These are phyloP conservation scores for Hansenula lynferdii DNA, from an alignment of 1,139 yeast genomes.

Conservation along the genomic window DNA sequence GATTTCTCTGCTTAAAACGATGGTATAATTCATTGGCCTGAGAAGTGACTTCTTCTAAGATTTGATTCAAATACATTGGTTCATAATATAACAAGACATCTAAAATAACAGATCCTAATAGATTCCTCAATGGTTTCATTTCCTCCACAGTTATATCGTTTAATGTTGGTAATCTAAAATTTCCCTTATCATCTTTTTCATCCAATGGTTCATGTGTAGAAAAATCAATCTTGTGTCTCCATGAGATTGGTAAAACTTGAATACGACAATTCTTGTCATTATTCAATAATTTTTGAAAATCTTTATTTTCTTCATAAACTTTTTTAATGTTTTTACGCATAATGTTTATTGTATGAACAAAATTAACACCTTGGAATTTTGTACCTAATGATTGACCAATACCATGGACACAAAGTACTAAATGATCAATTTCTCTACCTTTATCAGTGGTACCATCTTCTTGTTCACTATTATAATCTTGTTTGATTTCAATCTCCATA, in stretches of 20 bases:
- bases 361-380: slow-evolving; percentile 75
- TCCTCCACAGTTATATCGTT: slow-evolving; percentile 78
- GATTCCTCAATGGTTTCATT: slow-evolving; percentile 66
- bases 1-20: slow-evolving; percentile 58
- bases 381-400: slow-evolving; percentile 88
- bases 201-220: slow-evolving; percentile 36
- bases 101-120: slow-evolving; percentile 81
- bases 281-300: slow-evolving; percentile 34
- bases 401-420: slow-evolving; percentile 86
- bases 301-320: slow-evolving; percentile 44
- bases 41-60: slow-evolving; percentile 57
- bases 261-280: slow-evolving; percentile 47
- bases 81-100: slow-evolving; percentile 86
- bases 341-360: slow-evolving; percentile 78
- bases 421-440: slow-evolving; percentile 62
- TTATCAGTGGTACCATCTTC: slow-evolving; percentile 26
- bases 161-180: slow-evolving; percentile 50
- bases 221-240: slow-evolving; percentile 71
- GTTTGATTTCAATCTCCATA: slow-evolving; percentile 43
- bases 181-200: slow-evolving; percentile 22
- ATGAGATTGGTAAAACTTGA: slow-evolving; percentile 73
- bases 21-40: slow-evolving; percentile 70
- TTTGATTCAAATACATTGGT: slow-evolving; percentile 59
- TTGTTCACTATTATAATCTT: slow-evolving; percentile 42
- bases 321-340: slow-evolving; percentile 60